phyloP scores from a whole-genome alignment of 352 stramenopile genomes.

The Aphanomyces invadans region DNA sequence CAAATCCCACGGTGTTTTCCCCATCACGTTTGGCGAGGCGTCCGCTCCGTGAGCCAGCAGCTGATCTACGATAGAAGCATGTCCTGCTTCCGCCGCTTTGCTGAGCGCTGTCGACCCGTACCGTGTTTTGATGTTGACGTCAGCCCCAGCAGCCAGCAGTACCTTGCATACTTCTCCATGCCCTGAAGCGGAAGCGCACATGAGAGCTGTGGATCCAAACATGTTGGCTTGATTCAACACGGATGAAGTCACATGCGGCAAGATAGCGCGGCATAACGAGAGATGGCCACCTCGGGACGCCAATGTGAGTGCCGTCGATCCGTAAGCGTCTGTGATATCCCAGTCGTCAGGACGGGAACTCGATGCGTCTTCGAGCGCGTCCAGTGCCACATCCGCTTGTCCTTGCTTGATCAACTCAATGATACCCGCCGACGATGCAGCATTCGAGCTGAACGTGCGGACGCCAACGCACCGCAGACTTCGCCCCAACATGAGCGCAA shows the following conservation, averaged over 20 bases:
- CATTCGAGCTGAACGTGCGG: not conserved
- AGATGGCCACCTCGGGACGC: slow-evolving; percentile 11
- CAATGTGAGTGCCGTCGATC: slow-evolving; percentile 15
- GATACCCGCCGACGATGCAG: not conserved
- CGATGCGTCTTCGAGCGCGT: not conserved
- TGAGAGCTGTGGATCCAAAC: slow-evolving; percentile 16
- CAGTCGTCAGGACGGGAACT: not conserved
- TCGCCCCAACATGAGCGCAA: not conserved
- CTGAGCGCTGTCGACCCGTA: slow-evolving; percentile 20
- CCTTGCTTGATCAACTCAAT: slow-evolving; percentile 6
- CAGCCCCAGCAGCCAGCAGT: slow-evolving; percentile 3
- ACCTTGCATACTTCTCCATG: not conserved
- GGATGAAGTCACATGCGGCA: not conserved
- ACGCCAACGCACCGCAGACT: not conserved
- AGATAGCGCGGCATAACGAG: not conserved
- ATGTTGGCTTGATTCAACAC: slow-evolving; percentile 18
- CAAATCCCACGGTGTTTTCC: slow-evolving; percentile 16
- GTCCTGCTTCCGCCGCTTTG: slow-evolving; percentile 14
- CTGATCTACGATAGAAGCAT: slow-evolving; percentile 6
- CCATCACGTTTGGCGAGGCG: not conserved
- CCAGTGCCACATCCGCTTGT: not conserved
- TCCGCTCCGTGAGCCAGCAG: not conserved
- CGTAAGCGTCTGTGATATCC: slow-evolving; percentile 1
- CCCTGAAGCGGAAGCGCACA: slow-evolving; percentile 12
- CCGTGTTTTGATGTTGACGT: slow-evolving; percentile 7